phyloP scores from a whole-genome alignment of 202 grass and related monocot genomes.

The Alloteropsis angusta region DNA sequence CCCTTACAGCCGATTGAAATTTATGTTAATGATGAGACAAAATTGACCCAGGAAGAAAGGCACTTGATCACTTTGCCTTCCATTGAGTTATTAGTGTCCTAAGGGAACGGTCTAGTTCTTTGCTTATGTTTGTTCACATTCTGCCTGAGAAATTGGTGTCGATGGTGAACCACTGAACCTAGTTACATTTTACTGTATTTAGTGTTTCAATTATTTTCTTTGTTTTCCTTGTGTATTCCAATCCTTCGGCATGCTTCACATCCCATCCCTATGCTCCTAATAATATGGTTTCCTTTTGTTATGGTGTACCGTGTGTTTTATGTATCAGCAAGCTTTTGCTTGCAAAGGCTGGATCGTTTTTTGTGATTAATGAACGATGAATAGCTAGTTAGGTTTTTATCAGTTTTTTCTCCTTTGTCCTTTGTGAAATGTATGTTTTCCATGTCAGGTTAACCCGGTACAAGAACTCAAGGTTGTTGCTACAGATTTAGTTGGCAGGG shows the following conservation, averaged over 20 bases:
- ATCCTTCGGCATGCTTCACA: no score
- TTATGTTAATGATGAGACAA: conserved; percentile 99
- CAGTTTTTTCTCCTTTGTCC: no score
- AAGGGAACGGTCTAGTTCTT: not conserved
- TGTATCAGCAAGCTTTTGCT: no score
- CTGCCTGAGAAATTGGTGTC: not conserved
- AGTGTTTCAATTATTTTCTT: no score
- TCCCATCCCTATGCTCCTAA: no score
- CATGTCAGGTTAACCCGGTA: conserved; percentile 63
- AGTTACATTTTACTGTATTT: not conserved
- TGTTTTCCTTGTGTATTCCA: no score
- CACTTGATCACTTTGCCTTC: not conserved
- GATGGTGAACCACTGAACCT: not conserved
- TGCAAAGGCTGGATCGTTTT: no score
- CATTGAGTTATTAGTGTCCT: not conserved
- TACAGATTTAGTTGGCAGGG: conserved; percentile 88
- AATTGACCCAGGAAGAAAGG: conserved; percentile 96
- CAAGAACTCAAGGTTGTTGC: conserved; percentile 92
- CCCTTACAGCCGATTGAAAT: conserved; percentile 99
- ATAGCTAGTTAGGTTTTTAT: no score
- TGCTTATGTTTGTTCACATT: not conserved
- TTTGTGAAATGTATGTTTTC: not conserved
- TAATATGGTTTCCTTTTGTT: no score
- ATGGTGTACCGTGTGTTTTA: no score
- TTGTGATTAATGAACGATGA: no score